phyloP scores from a whole-genome alignment of 352 stramenopile genomes.

The Globisporangium canariense region DNA sequence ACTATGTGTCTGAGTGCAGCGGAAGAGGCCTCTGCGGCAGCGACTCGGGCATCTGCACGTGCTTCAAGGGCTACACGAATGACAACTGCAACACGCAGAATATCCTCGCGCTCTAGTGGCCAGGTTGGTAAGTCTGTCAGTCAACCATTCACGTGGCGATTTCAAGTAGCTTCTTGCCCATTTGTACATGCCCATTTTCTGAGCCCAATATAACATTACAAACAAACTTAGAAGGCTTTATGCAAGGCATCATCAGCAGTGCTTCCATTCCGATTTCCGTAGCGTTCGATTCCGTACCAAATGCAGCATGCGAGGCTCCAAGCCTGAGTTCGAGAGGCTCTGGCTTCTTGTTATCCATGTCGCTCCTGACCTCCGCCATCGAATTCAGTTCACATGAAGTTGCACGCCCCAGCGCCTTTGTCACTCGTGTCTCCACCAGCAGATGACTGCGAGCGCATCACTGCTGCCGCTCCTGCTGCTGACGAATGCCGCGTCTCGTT shows the following conservation, averaged over 20 bases:
- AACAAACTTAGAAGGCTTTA: background rate
- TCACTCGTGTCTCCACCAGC: background rate
- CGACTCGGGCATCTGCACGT: constrained; percentile 72
- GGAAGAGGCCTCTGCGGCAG: constrained; percentile 66
- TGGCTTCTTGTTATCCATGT: no score
- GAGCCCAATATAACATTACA: background rate
- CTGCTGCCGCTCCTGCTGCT: background rate
- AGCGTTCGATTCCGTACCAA: no score
- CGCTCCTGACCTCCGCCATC: no score
- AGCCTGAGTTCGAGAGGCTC: no score
- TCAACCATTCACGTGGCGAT: background rate
- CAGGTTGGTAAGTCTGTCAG: background rate
- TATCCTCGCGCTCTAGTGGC: constrained; percentile 59
- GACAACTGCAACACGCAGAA: constrained; percentile 85
- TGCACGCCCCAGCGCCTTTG: constrained; percentile 4
- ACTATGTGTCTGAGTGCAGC: constrained; percentile 73
- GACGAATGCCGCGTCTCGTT: background rate
- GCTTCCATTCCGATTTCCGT: background rate
- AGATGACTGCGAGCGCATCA: no score
- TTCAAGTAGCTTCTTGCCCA: background rate
- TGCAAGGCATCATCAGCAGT: background rate
- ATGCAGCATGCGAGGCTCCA: no score
- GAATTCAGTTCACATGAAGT: constrained; percentile 14
- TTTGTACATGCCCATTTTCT: background rate
- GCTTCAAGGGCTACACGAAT: constrained; percentile 89